Percentiles rank a stretch among this genome's conserved stretches.
Evolutionary conservation across 306 rosid species (phyloP).

Genomic region (Quercus dentata): DNA sequence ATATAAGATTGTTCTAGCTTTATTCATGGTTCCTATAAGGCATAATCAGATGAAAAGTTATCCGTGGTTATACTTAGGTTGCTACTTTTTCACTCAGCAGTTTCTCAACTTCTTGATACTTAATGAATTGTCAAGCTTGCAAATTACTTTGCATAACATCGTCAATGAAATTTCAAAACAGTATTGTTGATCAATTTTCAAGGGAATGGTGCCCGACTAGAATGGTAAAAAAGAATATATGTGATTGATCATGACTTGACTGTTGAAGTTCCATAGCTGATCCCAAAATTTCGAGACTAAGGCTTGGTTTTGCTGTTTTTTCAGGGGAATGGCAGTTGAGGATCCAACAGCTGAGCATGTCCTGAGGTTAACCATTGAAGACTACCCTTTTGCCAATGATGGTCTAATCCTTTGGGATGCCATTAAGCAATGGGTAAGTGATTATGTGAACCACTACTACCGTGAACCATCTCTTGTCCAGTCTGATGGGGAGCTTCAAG

Average conservation of each 20-base stretch:
- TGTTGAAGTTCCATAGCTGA: no score
- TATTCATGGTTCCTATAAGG: not conserved
- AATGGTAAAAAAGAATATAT: no score
- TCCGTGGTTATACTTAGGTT: no score
- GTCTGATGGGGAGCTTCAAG: slow-evolving; percentile 35
- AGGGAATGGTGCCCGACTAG: slow-evolving; percentile 23
- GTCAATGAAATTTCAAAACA: not conserved
- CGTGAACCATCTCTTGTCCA: slow-evolving; percentile 13
- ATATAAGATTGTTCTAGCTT: not conserved
- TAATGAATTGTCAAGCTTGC: not conserved
- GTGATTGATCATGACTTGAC: no score
- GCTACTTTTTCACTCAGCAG: not conserved
- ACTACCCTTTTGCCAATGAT: slow-evolving; percentile 42
- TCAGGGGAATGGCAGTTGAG: slow-evolving; percentile 45
- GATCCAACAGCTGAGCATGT: slow-evolving; percentile 36
- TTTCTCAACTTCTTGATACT: not conserved
- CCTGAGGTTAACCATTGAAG: slow-evolving; percentile 34
- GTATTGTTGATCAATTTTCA: not conserved
- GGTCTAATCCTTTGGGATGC: slow-evolving; percentile 36
- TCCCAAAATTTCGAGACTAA: no score
- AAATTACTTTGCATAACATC: not conserved
- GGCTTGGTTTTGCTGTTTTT: not conserved
- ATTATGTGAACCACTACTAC: slow-evolving; percentile 37
- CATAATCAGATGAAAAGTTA: no score
- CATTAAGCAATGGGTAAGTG: slow-evolving; percentile 33